A percentile compares a stretch with the other conserved stretches of the same genome.
These are phyloP conservation scores for Dactylella cylindrospora DNA, from an alignment of 2,329 filamentous ascomycete species.

Conservation along the genomic window DNA sequence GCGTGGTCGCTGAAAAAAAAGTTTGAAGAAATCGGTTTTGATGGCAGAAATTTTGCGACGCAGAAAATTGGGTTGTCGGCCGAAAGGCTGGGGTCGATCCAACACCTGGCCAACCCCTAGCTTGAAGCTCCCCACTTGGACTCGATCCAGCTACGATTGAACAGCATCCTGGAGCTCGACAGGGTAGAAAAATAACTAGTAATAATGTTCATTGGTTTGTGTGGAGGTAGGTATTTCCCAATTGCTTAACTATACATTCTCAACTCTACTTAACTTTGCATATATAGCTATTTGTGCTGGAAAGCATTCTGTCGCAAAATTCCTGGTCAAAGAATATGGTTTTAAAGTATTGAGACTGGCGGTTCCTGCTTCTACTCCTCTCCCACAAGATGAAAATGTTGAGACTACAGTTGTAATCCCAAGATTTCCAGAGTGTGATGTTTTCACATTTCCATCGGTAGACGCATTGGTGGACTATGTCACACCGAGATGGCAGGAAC, in stretches of 20 bases:
- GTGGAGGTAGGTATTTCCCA: slow-evolving; percentile 41
- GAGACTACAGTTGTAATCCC: slow-evolving; percentile 8
- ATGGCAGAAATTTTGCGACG: slow-evolving; percentile 33
- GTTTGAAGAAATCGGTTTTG: slow-evolving; percentile 1
- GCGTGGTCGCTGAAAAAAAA: slow-evolving; percentile 1
- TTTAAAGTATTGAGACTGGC: slow-evolving; percentile 59
- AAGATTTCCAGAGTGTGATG: slow-evolving; percentile 6
- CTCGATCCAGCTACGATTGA: neutral
- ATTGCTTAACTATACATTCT: neutral
- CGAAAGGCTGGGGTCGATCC: slow-evolving; percentile 33
- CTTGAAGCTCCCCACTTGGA: slow-evolving; percentile 3
- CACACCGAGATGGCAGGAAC: slow-evolving; percentile 77
- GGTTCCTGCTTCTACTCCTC: slow-evolving; percentile 11
- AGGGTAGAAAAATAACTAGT: neutral
- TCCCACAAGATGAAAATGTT: neutral
- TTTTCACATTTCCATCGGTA: slow-evolving; percentile 60
- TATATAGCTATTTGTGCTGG: slow-evolving; percentile 69
- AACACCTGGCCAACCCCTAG: too few species aligned
- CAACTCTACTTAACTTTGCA: neutral
- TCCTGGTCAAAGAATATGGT: slow-evolving; percentile 78
- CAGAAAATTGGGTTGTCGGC: slow-evolving; percentile 14
- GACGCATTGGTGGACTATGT: slow-evolving; percentile 78
- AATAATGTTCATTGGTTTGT: slow-evolving; percentile 36
- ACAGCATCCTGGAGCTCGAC: neutral
- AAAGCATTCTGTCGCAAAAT: slow-evolving; percentile 85